These are phyloP conservation scores for Zasmidium cellare DNA, from an alignment of 2,329 filamentous ascomycete genomes.

Conservation along the genomic window DNA sequence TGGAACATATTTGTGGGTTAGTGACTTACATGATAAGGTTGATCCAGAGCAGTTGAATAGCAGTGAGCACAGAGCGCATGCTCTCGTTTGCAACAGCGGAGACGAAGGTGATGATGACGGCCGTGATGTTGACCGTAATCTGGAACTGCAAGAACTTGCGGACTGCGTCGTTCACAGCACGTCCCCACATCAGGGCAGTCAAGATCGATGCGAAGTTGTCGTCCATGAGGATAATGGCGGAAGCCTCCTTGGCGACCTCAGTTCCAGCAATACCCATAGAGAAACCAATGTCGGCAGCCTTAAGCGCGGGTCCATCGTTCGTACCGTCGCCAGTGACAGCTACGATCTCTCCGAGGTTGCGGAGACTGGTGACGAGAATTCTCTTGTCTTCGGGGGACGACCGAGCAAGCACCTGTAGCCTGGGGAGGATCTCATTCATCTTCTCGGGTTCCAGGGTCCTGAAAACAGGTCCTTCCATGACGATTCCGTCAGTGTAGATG, in stretches of 20 bases:
- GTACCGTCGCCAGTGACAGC: slow-evolving; percentile 68
- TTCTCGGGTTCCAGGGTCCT: slow-evolving; percentile 42
- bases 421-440: slow-evolving; percentile 59
- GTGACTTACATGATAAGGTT: slow-evolving; percentile 76
- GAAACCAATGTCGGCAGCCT: slow-evolving; percentile 66
- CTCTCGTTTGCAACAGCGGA: slow-evolving; percentile 72
- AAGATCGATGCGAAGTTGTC: slow-evolving; percentile 65
- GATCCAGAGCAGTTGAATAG: slow-evolving; percentile 92
- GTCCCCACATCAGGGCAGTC: slow-evolving; percentile 62
- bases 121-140: slow-evolving; percentile 87
- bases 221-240: slow-evolving; percentile 63
- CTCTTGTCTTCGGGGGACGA: slow-evolving; percentile 71
- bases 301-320: slow-evolving; percentile 65
- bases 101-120: slow-evolving; percentile 83
- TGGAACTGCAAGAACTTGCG: slow-evolving; percentile 66
- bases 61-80: slow-evolving; percentile 75
- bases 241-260: slow-evolving; percentile 63
- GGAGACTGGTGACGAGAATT: slow-evolving; percentile 62
- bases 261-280: slow-evolving; percentile 68
- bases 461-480: slow-evolving; percentile 48
- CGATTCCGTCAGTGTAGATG: slow-evolving; percentile 54
- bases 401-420: slow-evolving; percentile 66
- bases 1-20: background rate
- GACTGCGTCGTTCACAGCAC: slow-evolving; percentile 58
- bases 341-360: slow-evolving; percentile 65